These are phyloP conservation scores for Populus davidiana DNA, from an alignment of 345 rosid species.

Conservation along the genomic window DNA sequence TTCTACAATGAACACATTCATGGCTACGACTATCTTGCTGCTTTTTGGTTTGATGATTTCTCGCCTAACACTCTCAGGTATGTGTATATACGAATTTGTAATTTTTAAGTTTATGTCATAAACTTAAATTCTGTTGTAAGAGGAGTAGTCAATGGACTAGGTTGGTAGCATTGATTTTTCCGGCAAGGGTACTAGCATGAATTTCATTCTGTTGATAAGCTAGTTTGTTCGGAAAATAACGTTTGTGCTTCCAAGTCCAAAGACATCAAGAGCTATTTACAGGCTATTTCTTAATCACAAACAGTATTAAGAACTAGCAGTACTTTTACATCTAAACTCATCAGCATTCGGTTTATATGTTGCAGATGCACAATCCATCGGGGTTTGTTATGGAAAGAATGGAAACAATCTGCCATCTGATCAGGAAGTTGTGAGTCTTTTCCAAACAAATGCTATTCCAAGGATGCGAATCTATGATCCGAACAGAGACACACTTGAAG, in stretches of 20 bases:
- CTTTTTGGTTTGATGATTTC: conserved; percentile 11
- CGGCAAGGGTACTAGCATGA: too few species aligned
- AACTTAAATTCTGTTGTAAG: too few species aligned
- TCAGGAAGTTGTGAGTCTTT: conserved; percentile 24
- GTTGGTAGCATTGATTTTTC: too few species aligned
- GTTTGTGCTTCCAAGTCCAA: too few species aligned
- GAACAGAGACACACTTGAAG: conserved; percentile 33
- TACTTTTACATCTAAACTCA: background rate
- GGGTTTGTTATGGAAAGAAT: conserved; percentile 39
- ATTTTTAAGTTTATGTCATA: too few species aligned
- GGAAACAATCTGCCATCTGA: conserved; percentile 40
- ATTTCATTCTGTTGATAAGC: too few species aligned
- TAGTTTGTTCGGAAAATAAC: too few species aligned
- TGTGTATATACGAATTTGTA: background rate
- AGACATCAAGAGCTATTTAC: too few species aligned
- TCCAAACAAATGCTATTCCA: conserved; percentile 20
- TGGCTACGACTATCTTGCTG: conserved; percentile 1
- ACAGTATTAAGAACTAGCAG: too few species aligned
- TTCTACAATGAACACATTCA: background rate
- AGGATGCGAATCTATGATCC: conserved; percentile 39
- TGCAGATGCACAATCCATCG: conserved; percentile 31
- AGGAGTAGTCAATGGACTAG: too few species aligned
- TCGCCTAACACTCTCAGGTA: background rate
- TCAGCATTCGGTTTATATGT: background rate
- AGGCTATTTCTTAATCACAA: too few species aligned